Base-by-base conservation (phyloP, 371 early-diverging fungal species). In the Nosema muscidifuracis region DNA sequence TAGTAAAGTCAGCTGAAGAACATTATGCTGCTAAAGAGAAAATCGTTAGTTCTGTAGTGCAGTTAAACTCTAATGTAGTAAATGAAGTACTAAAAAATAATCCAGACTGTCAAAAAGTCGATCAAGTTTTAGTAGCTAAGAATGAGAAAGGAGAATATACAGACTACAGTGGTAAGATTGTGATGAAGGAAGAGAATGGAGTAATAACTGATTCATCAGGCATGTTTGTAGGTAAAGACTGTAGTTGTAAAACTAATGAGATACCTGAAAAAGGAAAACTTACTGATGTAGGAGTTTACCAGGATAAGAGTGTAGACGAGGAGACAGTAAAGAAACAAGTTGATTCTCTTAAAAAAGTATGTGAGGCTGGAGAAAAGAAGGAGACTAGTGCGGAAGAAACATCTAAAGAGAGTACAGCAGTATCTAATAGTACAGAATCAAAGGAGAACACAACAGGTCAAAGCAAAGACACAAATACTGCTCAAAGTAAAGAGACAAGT, bases 191-290 rank as follows among this genome's bases (percentile, higher is more conserved):
- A 47, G 64, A 61, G 24, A 75, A 77, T 65, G 81, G 77, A 7
- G 51, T 73, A 56, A 44, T 83, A 15, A 65, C 69, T n/a, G 81
- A 83, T 73, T 44, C 67, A 16, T 56, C 74, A 15, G 83, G 83
- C 2, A 31, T 80, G 61, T 81, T 83, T 69, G 67, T 62, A 51
- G 83, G 83, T 26, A 58, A 75, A 64, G 83, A 83, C 43, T 83
- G 83, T 42, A 77, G 79, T n/a, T 80, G 81, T 58, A 51, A 38
- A 26, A 73, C 61, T 22, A 57, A 68, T 33, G 81, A 80, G 18
- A 80, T 80, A 24, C 76, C 77, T 15, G 44, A 67, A 18, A 73
- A 65, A 31, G 81, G 81, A n/a, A 73, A 77, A 31, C n/a, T 77
- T 30, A 73, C 76, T 22, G 75, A 65, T 13, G 71, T 71, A 15